phyloP scores from a whole-genome alignment of 2,329 filamentous ascomycete genomes.

The Pseudocercospora ulei region DNA sequence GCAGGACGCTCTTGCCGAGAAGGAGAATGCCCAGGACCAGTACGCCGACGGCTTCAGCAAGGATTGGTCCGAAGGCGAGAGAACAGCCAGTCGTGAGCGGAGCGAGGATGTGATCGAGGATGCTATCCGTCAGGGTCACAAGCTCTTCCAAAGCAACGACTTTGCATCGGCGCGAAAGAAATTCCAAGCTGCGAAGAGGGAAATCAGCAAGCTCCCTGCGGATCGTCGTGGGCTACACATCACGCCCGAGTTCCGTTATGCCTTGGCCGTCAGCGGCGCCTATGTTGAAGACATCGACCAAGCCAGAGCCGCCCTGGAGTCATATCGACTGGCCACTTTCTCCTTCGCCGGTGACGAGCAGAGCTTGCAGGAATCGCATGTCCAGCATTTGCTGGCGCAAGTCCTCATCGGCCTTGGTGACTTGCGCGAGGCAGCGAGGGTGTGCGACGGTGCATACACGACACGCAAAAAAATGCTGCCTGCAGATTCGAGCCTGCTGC shows the following conservation, averaged over 20 bases:
- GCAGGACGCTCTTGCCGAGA: slow-evolving; percentile 3
- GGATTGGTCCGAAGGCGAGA: neutral
- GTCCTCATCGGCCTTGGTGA: slow-evolving; percentile 7
- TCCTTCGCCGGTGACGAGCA: slow-evolving; percentile 2
- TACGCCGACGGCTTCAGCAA: slow-evolving; percentile 1
- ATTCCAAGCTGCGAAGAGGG: neutral
- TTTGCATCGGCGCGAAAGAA: too few relatives aligned
- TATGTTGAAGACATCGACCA: slow-evolving; percentile 13
- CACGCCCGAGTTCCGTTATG: slow-evolving; percentile 9
- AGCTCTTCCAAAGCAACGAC: slow-evolving; percentile 1
- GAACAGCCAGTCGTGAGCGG: neutral
- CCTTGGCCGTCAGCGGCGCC: slow-evolving; percentile 9
- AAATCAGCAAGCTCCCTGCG: slow-evolving; percentile 1
- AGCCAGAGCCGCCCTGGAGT: slow-evolving; percentile 3
- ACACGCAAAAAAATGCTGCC: slow-evolving; percentile 4
- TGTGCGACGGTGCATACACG: slow-evolving; percentile 6
- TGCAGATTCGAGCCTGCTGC: neutral
- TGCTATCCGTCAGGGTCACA: neutral
- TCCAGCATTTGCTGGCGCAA: slow-evolving; percentile 12
- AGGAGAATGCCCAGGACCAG: slow-evolving; percentile 5
- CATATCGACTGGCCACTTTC: neutral
- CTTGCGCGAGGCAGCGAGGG: slow-evolving; percentile 2
- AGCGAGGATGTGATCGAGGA: neutral
- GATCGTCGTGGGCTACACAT: slow-evolving; percentile 9
- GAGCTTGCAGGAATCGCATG: slow-evolving; percentile 9